Evolutionary conservation across 495 filamentous ascomycete genomes (phyloP), one percentile per base, ranked within the genome.

Genomic region (Penicillium dipodomyicola): DNA sequence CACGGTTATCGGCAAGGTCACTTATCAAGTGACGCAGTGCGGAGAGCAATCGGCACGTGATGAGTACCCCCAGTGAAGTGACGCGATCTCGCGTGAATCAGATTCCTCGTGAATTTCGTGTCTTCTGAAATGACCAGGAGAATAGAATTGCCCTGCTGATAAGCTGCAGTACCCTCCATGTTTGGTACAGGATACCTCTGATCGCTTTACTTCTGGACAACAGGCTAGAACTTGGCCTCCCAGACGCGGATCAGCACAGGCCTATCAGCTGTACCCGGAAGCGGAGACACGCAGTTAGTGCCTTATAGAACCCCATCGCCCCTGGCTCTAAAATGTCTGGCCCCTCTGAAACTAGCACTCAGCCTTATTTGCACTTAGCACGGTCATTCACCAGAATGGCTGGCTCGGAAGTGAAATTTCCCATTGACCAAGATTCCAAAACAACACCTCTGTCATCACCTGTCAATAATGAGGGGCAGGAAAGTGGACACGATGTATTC

Each of bases 301-400:
- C 54, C 61, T 47, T 49, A 54, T 60, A 64, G 58, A 47, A 52
- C 60, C 63, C 58, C 49, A 35, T 63, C 52, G 57, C 62, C 59
- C 60, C 57, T 54, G 32, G 49, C 40, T 44, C 40, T 49, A 71
- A 67, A 58, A 70, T 72, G 42, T 63, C 65, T 49, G 59, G 60
- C 54, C 54, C 70, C 52, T 58, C 65, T 49, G 64, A 66, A 23
- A 52, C 67, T 68, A 67, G 58, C 57, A 46, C 51, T 52, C 61
- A 64, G 59, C 75, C 69, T 57, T 68, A 55, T 62, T 68, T 62
- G 63, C 64, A 70, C 57, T 44, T 69, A 56, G 64, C 78, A 25
- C 80, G 69, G 51, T 84, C 84, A 9, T 86, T 84, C 61, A 79
- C 78, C 58, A 78, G 81, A 43, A 76, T 83, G 59, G 79, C 81